These are phyloP conservation scores for Chaetoscypha palmicola DNA, from an alignment of 2,329 filamentous ascomycete genomes.

Conservation along the genomic window DNA sequence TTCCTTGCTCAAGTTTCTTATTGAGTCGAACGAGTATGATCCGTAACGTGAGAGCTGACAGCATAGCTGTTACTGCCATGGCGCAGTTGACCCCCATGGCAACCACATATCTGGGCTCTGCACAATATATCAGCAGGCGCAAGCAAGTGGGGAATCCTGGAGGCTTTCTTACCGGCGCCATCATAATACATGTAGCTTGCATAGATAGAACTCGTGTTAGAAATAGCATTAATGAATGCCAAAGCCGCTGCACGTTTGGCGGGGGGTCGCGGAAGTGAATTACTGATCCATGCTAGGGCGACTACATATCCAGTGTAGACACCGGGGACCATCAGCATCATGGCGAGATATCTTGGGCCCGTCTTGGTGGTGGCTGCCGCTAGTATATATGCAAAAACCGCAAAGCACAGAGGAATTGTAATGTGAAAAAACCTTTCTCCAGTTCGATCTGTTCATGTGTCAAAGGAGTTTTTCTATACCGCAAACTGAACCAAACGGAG, in stretches of 20 bases:
- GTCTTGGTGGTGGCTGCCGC: slow-evolving; percentile 54
- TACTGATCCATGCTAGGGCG: slow-evolving; percentile 66
- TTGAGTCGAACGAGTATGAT: slow-evolving; percentile 60
- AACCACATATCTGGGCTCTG: slow-evolving; percentile 21
- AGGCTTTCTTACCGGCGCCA: slow-evolving; percentile 21
- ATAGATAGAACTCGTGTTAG: slow-evolving; percentile 64
- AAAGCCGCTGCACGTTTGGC: slow-evolving; percentile 56
- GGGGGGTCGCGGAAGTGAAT: slow-evolving; percentile 66
- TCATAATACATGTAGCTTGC: slow-evolving; percentile 61
- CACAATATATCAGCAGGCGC: background rate
- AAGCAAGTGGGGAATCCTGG: too few species aligned
- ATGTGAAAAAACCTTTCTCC: slow-evolving; percentile 68
- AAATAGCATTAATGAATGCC: slow-evolving; percentile 69
- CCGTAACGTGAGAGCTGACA: slow-evolving; percentile 54
- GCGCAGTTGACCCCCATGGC: slow-evolving; percentile 64
- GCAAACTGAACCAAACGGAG: too few species aligned
- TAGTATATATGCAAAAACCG: slow-evolving; percentile 59
- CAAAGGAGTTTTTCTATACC: background rate
- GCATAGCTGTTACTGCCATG: slow-evolving; percentile 56
- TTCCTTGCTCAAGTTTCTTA: slow-evolving; percentile 59
- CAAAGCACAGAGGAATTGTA: slow-evolving; percentile 52
- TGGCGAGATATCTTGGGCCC: slow-evolving; percentile 59
- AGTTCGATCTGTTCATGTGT: slow-evolving; percentile 45
- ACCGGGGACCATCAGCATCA: slow-evolving; percentile 65
- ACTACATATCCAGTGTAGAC: slow-evolving; percentile 63